Conservation (phyloP, 805 yeast genomes). For the Aciculoconidium aculeatum region DNA sequence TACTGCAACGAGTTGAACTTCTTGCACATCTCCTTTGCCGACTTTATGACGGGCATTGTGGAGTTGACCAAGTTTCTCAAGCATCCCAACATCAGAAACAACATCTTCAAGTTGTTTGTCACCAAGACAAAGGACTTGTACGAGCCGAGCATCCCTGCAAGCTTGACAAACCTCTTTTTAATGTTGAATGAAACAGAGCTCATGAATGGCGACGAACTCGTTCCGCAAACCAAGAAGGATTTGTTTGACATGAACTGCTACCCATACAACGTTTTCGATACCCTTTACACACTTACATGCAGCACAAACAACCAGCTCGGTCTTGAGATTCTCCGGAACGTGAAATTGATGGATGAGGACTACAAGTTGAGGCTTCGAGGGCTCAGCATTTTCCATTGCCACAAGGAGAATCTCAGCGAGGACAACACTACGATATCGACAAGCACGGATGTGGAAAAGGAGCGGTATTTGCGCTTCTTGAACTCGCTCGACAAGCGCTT, state of each 20-base stretch:
- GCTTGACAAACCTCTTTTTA: constrained; percentile 26
- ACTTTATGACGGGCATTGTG: constrained; percentile 18
- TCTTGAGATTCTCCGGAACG: constrained; percentile 18
- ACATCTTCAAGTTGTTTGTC: constrained; percentile 26
- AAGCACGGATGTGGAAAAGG: constrained; percentile 1
- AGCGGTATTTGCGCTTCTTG: constrained; percentile 9
- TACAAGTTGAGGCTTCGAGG: constrained; percentile 22
- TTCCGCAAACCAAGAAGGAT: constrained; percentile 5
- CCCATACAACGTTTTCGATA: constrained; percentile 18
- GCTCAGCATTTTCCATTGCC: constrained; percentile 28
- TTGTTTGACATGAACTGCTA: constrained; percentile 15
- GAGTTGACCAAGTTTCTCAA: constrained; percentile 20
- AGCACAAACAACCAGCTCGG: constrained; percentile 29
- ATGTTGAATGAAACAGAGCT: constrained; percentile 27
- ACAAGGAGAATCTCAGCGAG: constrained; percentile 15
- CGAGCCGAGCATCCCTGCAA: constrained; percentile 20
- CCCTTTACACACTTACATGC: constrained; percentile 24
- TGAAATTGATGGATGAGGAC: constrained; percentile 16
- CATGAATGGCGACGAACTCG: constrained; percentile 8
- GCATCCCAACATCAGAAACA: constrained; percentile 18
- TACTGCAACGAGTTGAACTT: constrained; percentile 21
- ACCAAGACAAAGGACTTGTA: constrained; percentile 18
- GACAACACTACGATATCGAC: constrained; percentile 4
- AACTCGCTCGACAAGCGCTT: constrained; percentile 14
- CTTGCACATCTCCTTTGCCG: constrained; percentile 27